These are phyloP conservation scores for Diplodia seriata DNA, from an alignment of 2,329 filamentous ascomycete genomes.

Conservation along the genomic window DNA sequence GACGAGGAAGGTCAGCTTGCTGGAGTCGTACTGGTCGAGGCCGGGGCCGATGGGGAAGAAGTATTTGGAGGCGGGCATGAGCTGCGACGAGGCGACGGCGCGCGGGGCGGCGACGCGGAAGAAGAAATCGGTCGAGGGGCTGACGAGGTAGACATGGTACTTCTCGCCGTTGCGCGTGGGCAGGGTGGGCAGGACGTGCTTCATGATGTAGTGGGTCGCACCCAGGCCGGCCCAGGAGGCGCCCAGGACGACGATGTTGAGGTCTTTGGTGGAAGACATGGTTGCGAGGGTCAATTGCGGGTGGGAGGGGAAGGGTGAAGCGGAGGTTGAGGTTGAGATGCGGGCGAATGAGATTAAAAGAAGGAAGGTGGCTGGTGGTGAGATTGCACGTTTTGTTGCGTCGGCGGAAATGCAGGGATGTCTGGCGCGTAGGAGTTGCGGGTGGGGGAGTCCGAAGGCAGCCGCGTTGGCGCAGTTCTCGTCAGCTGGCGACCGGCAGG, in stretches of 20 bases:
- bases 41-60: conserved; percentile 45
- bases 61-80: conserved; percentile 41
- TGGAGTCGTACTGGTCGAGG: conserved; percentile 42
- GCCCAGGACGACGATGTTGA: conserved; percentile 46
- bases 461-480: not conserved
- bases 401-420: conserved; percentile 21
- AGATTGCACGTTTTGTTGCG: conserved; percentile 15
- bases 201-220: conserved; percentile 46
- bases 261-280: conserved; percentile 22
- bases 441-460: conserved; percentile 28
- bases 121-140: conserved; percentile 47
- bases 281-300: not conserved
- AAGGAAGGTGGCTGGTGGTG: not conserved
- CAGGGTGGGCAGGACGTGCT: conserved; percentile 41
- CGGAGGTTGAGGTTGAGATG: not conserved
- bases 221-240: conserved; percentile 47
- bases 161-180: conserved; percentile 33
- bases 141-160: conserved; percentile 46
- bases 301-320: not conserved
- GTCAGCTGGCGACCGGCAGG: not conserved
- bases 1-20: conserved; percentile 36
- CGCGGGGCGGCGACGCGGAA: conserved; percentile 49
- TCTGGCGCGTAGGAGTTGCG: conserved; percentile 19
- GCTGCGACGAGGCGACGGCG: conserved; percentile 41
- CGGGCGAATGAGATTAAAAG: not conserved